Percentiles rank a stretch among this genome's conserved stretches.
Evolutionary conservation across 768 basidiomycete species (phyloP).

Genomic region (Macrolepiota dolichaula): DNA sequence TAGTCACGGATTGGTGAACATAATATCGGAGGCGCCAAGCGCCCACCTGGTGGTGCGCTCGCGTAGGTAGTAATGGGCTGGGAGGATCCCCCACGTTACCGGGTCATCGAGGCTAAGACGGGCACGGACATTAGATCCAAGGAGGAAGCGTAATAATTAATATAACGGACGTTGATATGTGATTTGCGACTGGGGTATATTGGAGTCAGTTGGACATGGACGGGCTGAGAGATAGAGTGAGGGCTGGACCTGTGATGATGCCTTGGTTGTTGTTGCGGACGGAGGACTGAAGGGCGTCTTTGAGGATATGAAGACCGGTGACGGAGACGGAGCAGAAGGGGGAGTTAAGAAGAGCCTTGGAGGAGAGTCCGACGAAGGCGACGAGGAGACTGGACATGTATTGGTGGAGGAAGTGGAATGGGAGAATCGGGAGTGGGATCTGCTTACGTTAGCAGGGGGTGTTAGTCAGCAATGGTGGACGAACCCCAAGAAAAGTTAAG

Average conservation of each 20-base stretch:
- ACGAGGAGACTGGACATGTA: slow-evolving; percentile 44
- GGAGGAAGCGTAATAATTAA: neutral
- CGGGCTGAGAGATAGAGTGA: slow-evolving; percentile 3
- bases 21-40: slow-evolving; percentile 87
- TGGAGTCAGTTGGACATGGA: slow-evolving; percentile 3
- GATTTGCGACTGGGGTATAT: slow-evolving; percentile 71
- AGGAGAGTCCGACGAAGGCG: slow-evolving; percentile 66
- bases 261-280: slow-evolving; percentile 52
- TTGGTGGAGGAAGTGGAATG: slow-evolving; percentile 9
- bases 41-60: slow-evolving; percentile 80
- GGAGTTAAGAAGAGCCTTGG: slow-evolving; percentile 71
- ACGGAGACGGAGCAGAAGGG: slow-evolving; percentile 69
- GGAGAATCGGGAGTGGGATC: neutral
- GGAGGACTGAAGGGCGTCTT: slow-evolving; percentile 53
- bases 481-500: slow-evolving; percentile 14
- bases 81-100: slow-evolving; percentile 84
- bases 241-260: slow-evolving; percentile 63
- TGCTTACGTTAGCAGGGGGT: slow-evolving; percentile 13
- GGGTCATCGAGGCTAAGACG: slow-evolving; percentile 72
- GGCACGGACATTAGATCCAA: slow-evolving; percentile 12
- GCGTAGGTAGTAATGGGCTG: slow-evolving; percentile 54
- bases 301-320: slow-evolving; percentile 62
- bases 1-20: slow-evolving; percentile 89
- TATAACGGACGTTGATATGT: slow-evolving; percentile 79
- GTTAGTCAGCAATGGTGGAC: neutral